These are phyloP conservation scores for Mortierella sp. DNA, from an alignment of 371 early-diverging fungal species.

Conservation along the genomic window DNA sequence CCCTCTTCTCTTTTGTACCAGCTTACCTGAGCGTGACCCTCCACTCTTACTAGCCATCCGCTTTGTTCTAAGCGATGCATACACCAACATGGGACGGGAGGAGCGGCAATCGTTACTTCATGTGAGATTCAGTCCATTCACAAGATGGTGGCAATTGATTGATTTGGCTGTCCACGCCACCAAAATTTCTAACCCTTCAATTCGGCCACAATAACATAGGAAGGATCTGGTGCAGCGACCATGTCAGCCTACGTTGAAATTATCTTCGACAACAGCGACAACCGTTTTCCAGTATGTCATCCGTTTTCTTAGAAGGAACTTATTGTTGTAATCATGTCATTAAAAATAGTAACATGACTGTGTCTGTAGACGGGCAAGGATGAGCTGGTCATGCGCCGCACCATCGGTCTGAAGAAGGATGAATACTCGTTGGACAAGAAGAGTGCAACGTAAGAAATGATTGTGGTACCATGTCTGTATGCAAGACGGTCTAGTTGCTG, in stretches of 20 bases:
- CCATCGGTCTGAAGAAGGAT: slow-evolving; percentile 96
- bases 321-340: neutral
- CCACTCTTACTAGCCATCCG: slow-evolving; percentile 82
- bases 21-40: neutral
- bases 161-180: slow-evolving; percentile 21
- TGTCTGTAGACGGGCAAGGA: slow-evolving; percentile 83
- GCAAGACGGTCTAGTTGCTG: no score
- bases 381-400: slow-evolving; percentile 90
- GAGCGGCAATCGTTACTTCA: slow-evolving; percentile 95
- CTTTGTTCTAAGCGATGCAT: slow-evolving; percentile 97
- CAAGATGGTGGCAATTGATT: neutral
- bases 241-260: slow-evolving; percentile 98
- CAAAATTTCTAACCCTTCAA: slow-evolving; percentile 12
- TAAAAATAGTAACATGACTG: no score
- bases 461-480: no score
- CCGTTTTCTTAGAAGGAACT: neutral
- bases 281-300: slow-evolving; percentile 88
- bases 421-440: slow-evolving; percentile 98
- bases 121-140: slow-evolving; percentile 58
- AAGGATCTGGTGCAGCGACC: slow-evolving; percentile 92
- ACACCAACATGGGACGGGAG: slow-evolving; percentile 90
- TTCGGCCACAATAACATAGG: slow-evolving; percentile 62
- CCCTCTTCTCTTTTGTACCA: neutral
- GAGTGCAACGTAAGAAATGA: slow-evolving; percentile 78
- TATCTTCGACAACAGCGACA: slow-evolving; percentile 96